Conservation (phyloP, 176 grass and related monocot species). For the Oryza longistaminata region DNA sequence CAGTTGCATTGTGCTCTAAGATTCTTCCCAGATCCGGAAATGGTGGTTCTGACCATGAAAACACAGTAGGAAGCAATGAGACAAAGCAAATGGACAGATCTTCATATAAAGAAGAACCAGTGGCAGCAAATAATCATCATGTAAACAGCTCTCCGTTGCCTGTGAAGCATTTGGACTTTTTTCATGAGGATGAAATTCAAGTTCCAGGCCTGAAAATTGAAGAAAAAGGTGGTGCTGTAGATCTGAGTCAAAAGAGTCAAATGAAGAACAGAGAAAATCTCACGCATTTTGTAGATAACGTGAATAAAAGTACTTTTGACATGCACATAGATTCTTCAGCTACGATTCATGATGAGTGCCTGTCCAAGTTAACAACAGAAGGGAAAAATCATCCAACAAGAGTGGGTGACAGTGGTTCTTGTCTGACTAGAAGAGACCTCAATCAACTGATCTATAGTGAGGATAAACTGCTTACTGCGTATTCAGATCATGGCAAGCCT, state of each 20-base stretch:
- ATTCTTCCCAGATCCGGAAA: conserved; percentile 47
- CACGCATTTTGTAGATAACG: conserved; percentile 22
- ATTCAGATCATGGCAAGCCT: conserved; percentile 34
- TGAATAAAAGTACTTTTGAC: conserved; percentile 23
- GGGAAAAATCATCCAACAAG: conserved; percentile 14
- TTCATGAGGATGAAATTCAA: conserved; percentile 65
- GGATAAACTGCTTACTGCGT: conserved; percentile 16
- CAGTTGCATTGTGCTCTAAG: conserved; percentile 52
- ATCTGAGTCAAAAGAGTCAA: conserved; percentile 18
- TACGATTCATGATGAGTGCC: not conserved
- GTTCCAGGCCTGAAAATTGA: conserved; percentile 29
- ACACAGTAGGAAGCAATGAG: conserved; percentile 45
- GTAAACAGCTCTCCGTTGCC: conserved; percentile 63
- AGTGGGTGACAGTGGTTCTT: not conserved
- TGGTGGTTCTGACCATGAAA: conserved; percentile 38
- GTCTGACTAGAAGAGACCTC: conserved; percentile 21
- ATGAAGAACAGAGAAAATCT: conserved; percentile 20
- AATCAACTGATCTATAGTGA: conserved; percentile 16
- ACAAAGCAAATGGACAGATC: conserved; percentile 54
- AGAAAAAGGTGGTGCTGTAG: conserved; percentile 30
- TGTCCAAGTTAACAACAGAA: conserved; percentile 28
- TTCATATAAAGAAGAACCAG: conserved; percentile 30
- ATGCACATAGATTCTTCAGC: not conserved
- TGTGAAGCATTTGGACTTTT: conserved; percentile 90
- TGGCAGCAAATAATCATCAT: conserved; percentile 26